A percentile compares a stretch with the other conserved stretches of the same genome.
Evolutionary conservation across 2,329 filamentous ascomycete genomes (phyloP).

Genomic region (Plenodomus tracheiphilus): DNA sequence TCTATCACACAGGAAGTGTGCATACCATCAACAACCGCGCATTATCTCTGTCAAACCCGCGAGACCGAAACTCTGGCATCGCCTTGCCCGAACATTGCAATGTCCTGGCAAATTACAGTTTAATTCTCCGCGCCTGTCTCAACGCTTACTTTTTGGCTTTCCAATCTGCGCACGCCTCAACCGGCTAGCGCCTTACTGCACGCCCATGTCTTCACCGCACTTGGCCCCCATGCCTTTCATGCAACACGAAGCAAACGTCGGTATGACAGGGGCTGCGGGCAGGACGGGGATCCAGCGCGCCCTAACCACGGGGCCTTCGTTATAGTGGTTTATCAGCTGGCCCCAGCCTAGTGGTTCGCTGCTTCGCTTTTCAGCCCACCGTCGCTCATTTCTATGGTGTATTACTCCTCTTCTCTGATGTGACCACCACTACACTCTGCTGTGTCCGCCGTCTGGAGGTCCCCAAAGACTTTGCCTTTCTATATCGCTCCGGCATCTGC

Average conservation of each 20-base stretch:
- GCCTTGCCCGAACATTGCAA: neutral
- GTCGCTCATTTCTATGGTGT: slow-evolving; percentile 9
- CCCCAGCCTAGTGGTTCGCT: slow-evolving; percentile 9
- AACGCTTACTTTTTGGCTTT: neutral
- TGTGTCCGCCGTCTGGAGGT: neutral
- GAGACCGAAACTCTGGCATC: neutral
- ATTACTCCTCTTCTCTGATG: neutral
- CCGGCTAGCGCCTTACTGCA: slow-evolving; percentile 19
- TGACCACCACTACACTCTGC: neutral
- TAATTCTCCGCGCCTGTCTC: neutral
- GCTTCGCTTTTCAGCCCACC: slow-evolving; percentile 12
- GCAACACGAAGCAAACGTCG: slow-evolving; percentile 23
- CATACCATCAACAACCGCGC: neutral
- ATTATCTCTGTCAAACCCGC: neutral
- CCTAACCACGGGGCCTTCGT: slow-evolving; percentile 13
- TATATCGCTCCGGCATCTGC: slow-evolving; percentile 6
- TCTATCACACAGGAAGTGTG: slow-evolving; percentile 4
- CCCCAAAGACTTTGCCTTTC: neutral
- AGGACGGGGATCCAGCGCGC: slow-evolving; percentile 17
- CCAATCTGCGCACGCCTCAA: slow-evolving; percentile 6
- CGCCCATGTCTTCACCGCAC: slow-evolving; percentile 18
- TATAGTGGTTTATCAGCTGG: slow-evolving; percentile 23
- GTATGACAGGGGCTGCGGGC: slow-evolving; percentile 24
- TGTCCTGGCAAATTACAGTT: neutral
- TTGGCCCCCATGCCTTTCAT: slow-evolving; percentile 19